Conservation (phyloP, 75 land plant genomes). For the Larix kaempferi region DNA sequence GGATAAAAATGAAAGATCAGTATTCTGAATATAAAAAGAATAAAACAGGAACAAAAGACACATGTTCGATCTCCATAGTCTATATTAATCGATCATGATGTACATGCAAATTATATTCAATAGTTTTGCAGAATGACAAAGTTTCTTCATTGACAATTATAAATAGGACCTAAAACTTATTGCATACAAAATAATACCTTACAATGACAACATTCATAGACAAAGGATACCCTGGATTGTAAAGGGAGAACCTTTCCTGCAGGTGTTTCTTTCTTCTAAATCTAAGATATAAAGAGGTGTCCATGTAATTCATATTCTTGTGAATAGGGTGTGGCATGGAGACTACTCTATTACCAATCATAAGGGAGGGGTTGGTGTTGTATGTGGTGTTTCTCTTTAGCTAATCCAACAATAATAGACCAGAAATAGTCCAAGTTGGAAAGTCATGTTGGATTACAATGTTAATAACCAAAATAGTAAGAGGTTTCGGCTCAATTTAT, state of each 20-base stretch:
- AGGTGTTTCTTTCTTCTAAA: background rate
- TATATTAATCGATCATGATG: background rate
- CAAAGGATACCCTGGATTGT: background rate
- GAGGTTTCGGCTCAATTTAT: too few species aligned
- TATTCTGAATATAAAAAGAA: background rate
- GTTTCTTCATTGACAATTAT: background rate
- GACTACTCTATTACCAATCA: too few species aligned
- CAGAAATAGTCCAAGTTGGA: too few species aligned
- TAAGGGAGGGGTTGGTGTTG: too few species aligned
- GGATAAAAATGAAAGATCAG: background rate
- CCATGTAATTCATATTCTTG: too few species aligned
- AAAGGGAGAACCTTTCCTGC: background rate
- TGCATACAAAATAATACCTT: background rate
- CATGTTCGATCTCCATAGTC: background rate
- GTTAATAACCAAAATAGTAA: too few species aligned
- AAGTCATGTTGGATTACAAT: too few species aligned
- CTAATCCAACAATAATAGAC: too few species aligned
- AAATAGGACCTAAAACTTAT: background rate
- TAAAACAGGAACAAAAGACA: background rate
- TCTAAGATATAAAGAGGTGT: too few species aligned
- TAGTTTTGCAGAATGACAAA: background rate
- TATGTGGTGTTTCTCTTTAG: too few species aligned
- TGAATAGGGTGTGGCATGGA: too few species aligned
- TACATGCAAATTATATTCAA: background rate
- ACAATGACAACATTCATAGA: background rate